Base-by-base conservation (phyloP, 2,329 filamentous ascomycete genomes). In the Botrytis elliptica region DNA sequence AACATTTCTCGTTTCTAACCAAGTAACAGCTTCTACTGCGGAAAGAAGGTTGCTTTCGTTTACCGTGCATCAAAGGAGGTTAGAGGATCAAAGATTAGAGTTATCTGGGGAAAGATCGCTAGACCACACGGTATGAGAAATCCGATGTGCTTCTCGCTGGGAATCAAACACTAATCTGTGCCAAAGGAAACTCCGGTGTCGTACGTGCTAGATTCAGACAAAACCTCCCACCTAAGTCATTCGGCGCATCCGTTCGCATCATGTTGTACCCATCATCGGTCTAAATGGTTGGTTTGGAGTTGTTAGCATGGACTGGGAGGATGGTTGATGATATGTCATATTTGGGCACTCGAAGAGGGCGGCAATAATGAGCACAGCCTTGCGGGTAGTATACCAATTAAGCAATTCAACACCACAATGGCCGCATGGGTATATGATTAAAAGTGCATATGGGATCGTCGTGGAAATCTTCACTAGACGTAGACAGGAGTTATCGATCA, bases 71-170 rank as follows among this genome's bases (percentile, higher is more conserved):
- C 93, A 87, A 95, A 91, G 87, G 94, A 97, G 89, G 90, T 97
- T 84, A 93, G 95, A 83, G 96, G 96, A 85, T 95, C 94, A 85
- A 98, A 98, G 92, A 97, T 98, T 88, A 91, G 95, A 84, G 92
- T 98, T 82, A 98, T 98, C 89, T 98, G 95, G 94, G 95, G 95
- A 89, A 98, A 97, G 90, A 92, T 98, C 85, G 97, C 94, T 84
- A 89, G 94, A 84, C 92, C 94, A 85, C 95, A 98, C 88, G 95
- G 93, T 95, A 93, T 82, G 86, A 85, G 71, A 33, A 16, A 38
- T 60, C 22, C 29, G 33, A 9, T 33, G 29, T 10, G 65, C 33
- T 20, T 55, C 8, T n/a, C n/a, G 25, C 18, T 38, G n/a, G 29
- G n/a, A 65, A 62, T 59, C 36, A 29, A 20, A 44, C 46, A 74